These are phyloP conservation scores for Quercus bicolor DNA, from an alignment of 306 rosid species.

Conservation along the genomic window DNA sequence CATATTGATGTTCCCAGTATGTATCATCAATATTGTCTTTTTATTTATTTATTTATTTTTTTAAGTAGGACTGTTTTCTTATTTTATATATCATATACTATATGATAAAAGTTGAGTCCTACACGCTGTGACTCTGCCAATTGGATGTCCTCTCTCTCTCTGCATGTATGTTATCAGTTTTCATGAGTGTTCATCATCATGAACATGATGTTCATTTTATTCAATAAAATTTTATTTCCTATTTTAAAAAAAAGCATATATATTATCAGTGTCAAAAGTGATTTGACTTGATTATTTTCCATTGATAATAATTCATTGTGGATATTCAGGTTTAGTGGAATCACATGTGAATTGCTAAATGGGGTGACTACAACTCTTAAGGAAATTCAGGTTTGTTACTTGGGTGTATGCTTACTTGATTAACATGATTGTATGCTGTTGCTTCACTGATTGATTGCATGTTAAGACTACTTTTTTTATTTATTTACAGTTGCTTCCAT, in stretches of 20 bases:
- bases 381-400: slow-evolving; percentile 78
- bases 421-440: slow-evolving; percentile 5
- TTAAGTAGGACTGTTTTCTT: too few relatives aligned
- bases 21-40: neutral
- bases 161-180: neutral
- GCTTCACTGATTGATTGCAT: slow-evolving; percentile 16
- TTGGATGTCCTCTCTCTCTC: neutral
- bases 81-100: too few relatives aligned
- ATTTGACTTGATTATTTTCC: neutral
- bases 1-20: neutral
- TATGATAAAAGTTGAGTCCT: too few relatives aligned
- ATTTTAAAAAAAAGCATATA: too few relatives aligned
- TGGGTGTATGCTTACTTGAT: slow-evolving; percentile 15
- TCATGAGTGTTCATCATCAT: too few relatives aligned
- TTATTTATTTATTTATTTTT: too few relatives aligned
- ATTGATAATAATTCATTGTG: neutral
- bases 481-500: slow-evolving; percentile 38
- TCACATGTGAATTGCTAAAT: slow-evolving; percentile 79
- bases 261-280: neutral
- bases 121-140: too few relatives aligned
- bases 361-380: slow-evolving; percentile 76
- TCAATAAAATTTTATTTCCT: too few relatives aligned
- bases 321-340: slow-evolving; percentile 82
- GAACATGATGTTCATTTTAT: too few relatives aligned
- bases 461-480: slow-evolving; percentile 27